Percentiles rank a stretch among this genome's conserved stretches.
These are phyloP conservation scores for Cylindrodendrum hubeiense DNA, from an alignment of 2,329 filamentous ascomycete species.

Conservation along the genomic window DNA sequence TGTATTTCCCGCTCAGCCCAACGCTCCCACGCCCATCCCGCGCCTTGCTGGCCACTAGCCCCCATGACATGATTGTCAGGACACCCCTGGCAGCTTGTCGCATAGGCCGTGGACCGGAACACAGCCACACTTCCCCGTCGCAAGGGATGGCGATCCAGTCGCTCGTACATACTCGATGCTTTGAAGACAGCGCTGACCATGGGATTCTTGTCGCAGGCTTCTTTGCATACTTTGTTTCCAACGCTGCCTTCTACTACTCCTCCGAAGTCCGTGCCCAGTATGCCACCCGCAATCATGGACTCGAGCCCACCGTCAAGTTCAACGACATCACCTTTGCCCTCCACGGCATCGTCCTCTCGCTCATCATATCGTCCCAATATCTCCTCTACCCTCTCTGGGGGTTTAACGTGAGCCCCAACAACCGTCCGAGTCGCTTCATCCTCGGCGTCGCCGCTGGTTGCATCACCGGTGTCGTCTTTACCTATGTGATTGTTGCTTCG, in stretches of 20 bases:
- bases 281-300: constrained; percentile 79
- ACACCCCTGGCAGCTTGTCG: constrained; percentile 25
- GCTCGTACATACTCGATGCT: background rate
- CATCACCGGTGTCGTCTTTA: constrained; percentile 67
- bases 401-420: constrained; percentile 72
- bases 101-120: constrained; percentile 27
- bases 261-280: constrained; percentile 84
- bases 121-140: constrained; percentile 23
- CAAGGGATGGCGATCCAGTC: constrained; percentile 10
- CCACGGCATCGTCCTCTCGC: constrained; percentile 81
- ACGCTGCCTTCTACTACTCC: constrained; percentile 82
- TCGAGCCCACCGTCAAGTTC: constrained; percentile 85
- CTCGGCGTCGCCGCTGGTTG: constrained; percentile 78
- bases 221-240: constrained; percentile 81
- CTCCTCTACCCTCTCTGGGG: constrained; percentile 81
- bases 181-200: constrained; percentile 30
- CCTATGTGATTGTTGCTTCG: constrained; percentile 61
- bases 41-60: background rate
- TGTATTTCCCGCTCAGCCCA: constrained; percentile 6
- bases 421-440: constrained; percentile 71
- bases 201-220: constrained; percentile 65
- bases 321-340: constrained; percentile 92
- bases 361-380: constrained; percentile 81
- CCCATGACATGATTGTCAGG: constrained; percentile 33
- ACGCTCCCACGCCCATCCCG: constrained; percentile 18